Evolutionary conservation across 768 basidiomycete species (phyloP), one percentile per base, ranked within the genome.

Genomic region (Boletus rex-veris): DNA sequence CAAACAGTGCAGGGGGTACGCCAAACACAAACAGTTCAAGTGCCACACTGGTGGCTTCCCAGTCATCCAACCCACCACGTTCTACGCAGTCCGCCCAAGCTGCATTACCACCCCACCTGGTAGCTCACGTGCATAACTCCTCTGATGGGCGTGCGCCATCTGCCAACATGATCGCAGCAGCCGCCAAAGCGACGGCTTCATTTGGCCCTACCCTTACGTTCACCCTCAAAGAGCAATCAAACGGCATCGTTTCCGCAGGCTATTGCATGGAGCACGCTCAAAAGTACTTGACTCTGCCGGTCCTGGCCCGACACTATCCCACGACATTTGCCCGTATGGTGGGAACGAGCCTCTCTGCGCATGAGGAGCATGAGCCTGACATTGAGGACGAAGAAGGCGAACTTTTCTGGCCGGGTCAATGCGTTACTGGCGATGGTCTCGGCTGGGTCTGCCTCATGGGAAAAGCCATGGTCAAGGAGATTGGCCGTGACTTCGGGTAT

Each of bases 401-500:
- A 63, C 74, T 92, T n/a, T 88, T 83, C 64, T 91, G 89, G 90
- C 90, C 89, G 0, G 84, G 84, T 40, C 85, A 88, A 62, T 76
- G 80, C 35, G 74, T 83, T 53, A 86, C 80, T 30, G 88, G 87
- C 40, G 86, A 89, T 67, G 90, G 90, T 45, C 76, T 92, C 30
- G 90, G 85, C 19, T 92, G 90, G 90, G 83, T 90, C n/a, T 91
- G 89, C 68, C 75, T 87, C 28, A 85, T 92, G 82, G 89, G 88
- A 61, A 88, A 86, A 65, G 85, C 88, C 38, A 92, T 92, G 90
- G 82, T 92, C 64, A 83, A 80, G 61, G 90, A 92, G 64, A 86
- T 88, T 62, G 88, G 88, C 57, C 84, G 82, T 63, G 77, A 82
- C 33, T 83, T 85, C 69, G 86, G 85, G 11, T 92, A 91, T 72